These are phyloP conservation scores for Rugonectria rugulosa DNA, from an alignment of 2,329 filamentous ascomycete species.

Conservation along the genomic window DNA sequence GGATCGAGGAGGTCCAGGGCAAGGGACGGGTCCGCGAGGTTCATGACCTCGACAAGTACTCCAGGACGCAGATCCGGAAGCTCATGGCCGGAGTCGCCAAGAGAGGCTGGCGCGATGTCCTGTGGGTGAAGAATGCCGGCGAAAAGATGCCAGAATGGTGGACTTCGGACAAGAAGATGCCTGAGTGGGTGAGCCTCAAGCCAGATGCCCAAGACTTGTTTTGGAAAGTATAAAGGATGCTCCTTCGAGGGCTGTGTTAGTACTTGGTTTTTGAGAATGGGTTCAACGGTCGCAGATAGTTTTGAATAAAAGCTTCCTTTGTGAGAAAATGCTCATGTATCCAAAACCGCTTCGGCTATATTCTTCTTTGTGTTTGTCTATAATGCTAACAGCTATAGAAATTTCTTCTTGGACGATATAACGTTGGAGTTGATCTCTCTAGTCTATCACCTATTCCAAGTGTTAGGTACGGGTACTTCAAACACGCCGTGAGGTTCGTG, in stretches of 20 bases:
- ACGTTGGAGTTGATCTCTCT: no score
- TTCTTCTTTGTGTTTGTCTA: no score
- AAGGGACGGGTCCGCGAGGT: not conserved
- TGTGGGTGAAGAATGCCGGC: constrained; percentile 33
- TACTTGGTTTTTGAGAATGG: not conserved
- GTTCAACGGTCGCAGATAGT: no score
- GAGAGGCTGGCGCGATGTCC: constrained; percentile 34
- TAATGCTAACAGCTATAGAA: no score
- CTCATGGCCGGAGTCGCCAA: constrained; percentile 25
- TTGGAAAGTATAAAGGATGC: not conserved
- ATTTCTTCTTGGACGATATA: no score
- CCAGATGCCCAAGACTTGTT: constrained; percentile 3
- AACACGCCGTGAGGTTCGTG: no score
- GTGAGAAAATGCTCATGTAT: no score
- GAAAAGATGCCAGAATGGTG: constrained; percentile 20
- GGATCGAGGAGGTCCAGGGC: not conserved
- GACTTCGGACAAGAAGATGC: no score
- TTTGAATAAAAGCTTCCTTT: not conserved
- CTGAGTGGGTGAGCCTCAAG: constrained; percentile 1
- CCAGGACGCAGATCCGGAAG: constrained; percentile 18
- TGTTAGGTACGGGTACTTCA: no score
- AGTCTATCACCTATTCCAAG: no score
- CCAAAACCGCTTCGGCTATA: no score
- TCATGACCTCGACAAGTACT: constrained; percentile 21
- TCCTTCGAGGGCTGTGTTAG: not conserved